phyloP scores from a whole-genome alignment of 148 eudicot genomes.

The Chenopodium quinoa region DNA sequence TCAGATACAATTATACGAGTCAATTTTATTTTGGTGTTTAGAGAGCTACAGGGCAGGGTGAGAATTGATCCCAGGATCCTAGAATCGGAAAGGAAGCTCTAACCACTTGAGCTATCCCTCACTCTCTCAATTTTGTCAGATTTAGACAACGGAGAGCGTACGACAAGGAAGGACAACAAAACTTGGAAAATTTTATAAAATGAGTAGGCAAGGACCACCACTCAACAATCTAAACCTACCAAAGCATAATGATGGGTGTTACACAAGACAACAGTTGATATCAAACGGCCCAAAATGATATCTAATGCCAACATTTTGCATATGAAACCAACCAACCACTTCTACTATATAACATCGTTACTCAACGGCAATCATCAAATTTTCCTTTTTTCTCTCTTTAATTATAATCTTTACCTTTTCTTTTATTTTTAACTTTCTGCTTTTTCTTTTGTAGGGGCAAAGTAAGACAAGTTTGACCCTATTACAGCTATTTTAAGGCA shows the following conservation, averaged over 20 bases:
- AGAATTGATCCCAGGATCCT: no score
- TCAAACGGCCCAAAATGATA: conserved; percentile 25
- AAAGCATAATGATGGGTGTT: conserved; percentile 15
- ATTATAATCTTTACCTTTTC: conserved; percentile 7
- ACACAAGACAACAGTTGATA: conserved; percentile 5
- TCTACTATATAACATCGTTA: conserved; percentile 3
- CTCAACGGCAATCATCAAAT: conserved; percentile 16
- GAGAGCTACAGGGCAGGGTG: no score
- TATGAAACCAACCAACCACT: conserved; percentile 15
- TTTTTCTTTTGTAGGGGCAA: conserved; percentile 31
- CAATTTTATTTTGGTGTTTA: no score
- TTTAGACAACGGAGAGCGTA: no score
- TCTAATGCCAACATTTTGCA: background rate
- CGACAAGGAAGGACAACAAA: background rate
- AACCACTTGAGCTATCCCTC: no score
- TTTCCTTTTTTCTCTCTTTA: conserved; percentile 12
- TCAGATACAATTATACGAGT: no score
- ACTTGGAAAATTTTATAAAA: background rate
- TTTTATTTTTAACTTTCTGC: conserved; percentile 1
- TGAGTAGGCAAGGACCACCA: conserved; percentile 6
- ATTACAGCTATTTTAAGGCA: conserved; percentile 7
- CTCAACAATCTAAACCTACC: conserved; percentile 2
- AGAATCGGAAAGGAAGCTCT: no score
- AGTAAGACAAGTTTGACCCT: conserved; percentile 27
- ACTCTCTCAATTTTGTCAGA: no score